Evolutionary conservation across 257 asterid genomes (phyloP).

Genomic region (Coffea eugenioides): DNA sequence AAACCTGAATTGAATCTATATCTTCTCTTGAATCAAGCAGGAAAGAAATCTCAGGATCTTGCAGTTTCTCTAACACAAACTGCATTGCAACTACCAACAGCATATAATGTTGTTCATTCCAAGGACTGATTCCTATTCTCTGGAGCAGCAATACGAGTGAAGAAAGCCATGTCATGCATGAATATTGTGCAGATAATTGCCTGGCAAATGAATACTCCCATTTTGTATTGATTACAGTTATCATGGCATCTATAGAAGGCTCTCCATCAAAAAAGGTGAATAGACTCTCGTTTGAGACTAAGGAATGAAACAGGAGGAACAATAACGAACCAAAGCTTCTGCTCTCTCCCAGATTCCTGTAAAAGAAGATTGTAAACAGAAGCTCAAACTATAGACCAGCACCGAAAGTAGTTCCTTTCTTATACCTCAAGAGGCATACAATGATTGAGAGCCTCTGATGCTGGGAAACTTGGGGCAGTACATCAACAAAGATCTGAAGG

Average conservation of each 20-base stretch:
- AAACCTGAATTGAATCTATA: slow-evolving; percentile 63
- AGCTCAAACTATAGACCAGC: slow-evolving; percentile 14
- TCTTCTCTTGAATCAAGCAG: slow-evolving; percentile 67
- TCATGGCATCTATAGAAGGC: slow-evolving; percentile 38
- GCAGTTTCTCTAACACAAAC: slow-evolving; percentile 66
- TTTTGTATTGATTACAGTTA: slow-evolving; percentile 37
- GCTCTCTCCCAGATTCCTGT: slow-evolving; percentile 83
- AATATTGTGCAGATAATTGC: slow-evolving; percentile 66
- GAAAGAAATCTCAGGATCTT: slow-evolving; percentile 74
- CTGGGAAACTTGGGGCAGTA: slow-evolving; percentile 75
- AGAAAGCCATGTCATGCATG: slow-evolving; percentile 80
- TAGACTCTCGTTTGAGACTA: slow-evolving; percentile 48
- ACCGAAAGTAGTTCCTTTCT: slow-evolving; percentile 7
- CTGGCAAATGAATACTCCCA: slow-evolving; percentile 84
- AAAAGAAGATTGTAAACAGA: slow-evolving; percentile 39
- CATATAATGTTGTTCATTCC: slow-evolving; percentile 45
- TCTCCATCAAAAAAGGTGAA: slow-evolving; percentile 30
- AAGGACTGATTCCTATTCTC: slow-evolving; percentile 41
- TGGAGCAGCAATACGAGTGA: slow-evolving; percentile 63
- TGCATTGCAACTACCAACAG: slow-evolving; percentile 55
- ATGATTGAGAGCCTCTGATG: slow-evolving; percentile 66
- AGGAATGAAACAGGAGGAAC: slow-evolving; percentile 64
- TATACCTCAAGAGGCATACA: slow-evolving; percentile 66
- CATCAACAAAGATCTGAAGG: slow-evolving; percentile 68
- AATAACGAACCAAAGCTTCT: slow-evolving; percentile 72